Percentiles rank a stretch among this genome's conserved stretches.
These are phyloP conservation scores for Nannochloropsis granulata DNA, from an alignment of 108 stramenopile species.

Conservation along the genomic window DNA sequence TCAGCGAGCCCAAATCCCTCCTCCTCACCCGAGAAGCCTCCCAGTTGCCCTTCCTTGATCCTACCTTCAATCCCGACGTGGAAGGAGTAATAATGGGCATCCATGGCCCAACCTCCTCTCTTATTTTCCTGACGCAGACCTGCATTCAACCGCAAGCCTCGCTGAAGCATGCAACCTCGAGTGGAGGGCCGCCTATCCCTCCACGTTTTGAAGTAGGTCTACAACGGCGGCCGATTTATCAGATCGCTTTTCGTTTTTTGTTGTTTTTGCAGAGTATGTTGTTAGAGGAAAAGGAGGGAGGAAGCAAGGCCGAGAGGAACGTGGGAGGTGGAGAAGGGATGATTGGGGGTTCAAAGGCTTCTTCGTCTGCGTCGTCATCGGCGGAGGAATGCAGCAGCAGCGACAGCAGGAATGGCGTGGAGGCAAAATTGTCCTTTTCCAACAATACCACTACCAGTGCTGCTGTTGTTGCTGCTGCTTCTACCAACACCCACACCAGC, in stretches of 20 bases:
- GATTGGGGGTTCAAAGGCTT: too few species aligned
- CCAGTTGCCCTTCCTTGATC: background rate
- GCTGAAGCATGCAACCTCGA: background rate
- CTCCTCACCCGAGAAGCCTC: background rate
- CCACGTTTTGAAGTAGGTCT: background rate
- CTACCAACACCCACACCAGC: too few species aligned
- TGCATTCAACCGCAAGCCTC: background rate
- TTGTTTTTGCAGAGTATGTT: background rate
- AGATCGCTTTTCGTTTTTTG: background rate
- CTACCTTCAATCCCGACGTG: background rate
- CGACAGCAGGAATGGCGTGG: background rate
- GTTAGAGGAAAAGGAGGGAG: background rate
- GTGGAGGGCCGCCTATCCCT: background rate
- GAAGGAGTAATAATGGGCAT: background rate
- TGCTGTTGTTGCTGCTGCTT: background rate
- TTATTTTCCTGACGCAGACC: background rate
- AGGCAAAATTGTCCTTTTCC: background rate
- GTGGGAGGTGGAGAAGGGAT: too few species aligned
- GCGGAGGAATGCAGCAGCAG: background rate
- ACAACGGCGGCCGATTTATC: background rate
- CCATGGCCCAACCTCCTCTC: background rate
- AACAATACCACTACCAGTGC: background rate
- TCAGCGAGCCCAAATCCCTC: background rate
- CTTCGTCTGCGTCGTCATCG: background rate
- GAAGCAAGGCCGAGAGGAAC: background rate